These are phyloP conservation scores for Plasmodium coatneyi DNA, from an alignment of 169 alveolate genomes.

Conservation along the genomic window DNA sequence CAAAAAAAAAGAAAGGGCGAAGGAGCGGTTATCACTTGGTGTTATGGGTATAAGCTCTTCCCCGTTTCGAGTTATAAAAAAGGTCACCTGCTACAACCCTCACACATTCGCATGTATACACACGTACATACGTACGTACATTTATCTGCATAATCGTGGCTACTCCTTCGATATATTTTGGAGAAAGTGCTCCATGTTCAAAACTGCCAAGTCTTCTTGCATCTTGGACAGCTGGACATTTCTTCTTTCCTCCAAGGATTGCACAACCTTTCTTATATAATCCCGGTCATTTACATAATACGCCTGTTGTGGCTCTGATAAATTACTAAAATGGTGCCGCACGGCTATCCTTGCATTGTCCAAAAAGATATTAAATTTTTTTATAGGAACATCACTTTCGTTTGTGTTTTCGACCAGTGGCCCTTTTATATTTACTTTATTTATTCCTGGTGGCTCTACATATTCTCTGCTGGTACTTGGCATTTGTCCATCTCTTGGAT, in stretches of 20 bases:
- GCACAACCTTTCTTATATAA: slow-evolving; percentile 42
- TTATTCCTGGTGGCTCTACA: slow-evolving; percentile 44
- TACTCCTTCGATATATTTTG: not conserved
- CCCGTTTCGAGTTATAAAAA: not conserved
- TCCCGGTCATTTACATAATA: slow-evolving; percentile 4
- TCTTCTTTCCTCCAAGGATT: slow-evolving; percentile 15
- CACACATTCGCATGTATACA: not conserved
- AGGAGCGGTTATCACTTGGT: not conserved
- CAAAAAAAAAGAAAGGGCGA: not conserved
- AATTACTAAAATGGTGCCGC: slow-evolving; percentile 6
- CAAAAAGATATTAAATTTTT: slow-evolving; percentile 35
- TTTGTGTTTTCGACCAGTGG: slow-evolving; percentile 33
- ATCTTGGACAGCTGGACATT: slow-evolving; percentile 2
- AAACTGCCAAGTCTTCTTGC: slow-evolving; percentile 53
- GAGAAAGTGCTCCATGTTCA: not conserved
- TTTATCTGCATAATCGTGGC: not conserved
- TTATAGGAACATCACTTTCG: slow-evolving; percentile 19
- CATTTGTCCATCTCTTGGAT: slow-evolving; percentile 26
- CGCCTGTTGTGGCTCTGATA: slow-evolving; percentile 8
- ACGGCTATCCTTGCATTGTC: slow-evolving; percentile 24
- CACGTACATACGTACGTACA: not conserved
- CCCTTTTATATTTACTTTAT: slow-evolving; percentile 39
- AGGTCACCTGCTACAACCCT: not conserved
- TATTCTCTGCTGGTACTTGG: slow-evolving; percentile 40
- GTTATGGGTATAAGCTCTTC: not conserved